Percentiles rank a stretch among this genome's conserved stretches.
Conservation (phyloP, 2,329 filamentous ascomycete genomes). For the Colletotrichum filicis region DNA sequence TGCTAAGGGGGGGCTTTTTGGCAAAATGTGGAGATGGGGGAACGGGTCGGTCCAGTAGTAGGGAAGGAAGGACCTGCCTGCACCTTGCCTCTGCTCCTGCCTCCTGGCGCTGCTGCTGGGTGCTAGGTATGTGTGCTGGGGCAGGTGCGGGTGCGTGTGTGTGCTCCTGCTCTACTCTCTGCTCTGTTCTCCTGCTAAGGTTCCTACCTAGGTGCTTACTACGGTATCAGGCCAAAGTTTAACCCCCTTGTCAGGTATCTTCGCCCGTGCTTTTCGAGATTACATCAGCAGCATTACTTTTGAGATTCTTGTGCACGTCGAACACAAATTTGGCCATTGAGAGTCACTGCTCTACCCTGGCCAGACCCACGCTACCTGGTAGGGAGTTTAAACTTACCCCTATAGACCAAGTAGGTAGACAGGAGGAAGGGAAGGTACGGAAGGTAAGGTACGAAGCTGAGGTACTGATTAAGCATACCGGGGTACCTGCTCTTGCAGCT, state of each 20-base stretch:
- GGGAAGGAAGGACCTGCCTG: not conserved
- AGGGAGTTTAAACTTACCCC: too few species aligned
- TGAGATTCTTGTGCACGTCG: too few species aligned
- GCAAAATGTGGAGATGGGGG: slow-evolving; percentile 36
- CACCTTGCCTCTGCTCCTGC: not conserved
- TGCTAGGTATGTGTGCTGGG: not conserved
- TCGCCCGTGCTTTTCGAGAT: too few species aligned
- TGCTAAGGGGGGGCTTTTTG: slow-evolving; percentile 35
- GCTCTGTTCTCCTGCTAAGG: not conserved
- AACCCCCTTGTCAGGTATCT: too few species aligned
- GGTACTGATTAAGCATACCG: not conserved
- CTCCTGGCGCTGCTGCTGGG: not conserved
- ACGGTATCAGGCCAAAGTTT: too few species aligned
- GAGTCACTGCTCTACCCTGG: too few species aligned
- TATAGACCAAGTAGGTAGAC: too few species aligned
- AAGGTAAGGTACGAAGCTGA: not conserved
- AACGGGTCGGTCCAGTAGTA: slow-evolving; percentile 29
- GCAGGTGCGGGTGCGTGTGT: not conserved
- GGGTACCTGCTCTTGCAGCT: slow-evolving; percentile 12
- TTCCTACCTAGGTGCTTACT: not conserved
- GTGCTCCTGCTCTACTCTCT: not conserved
- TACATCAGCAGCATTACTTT: too few species aligned
- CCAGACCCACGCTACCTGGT: too few species aligned
- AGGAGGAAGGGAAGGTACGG: not conserved
- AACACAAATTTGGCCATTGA: too few species aligned